phyloP scores from a whole-genome alignment of 306 rosid genomes.

The Morella rubra region DNA sequence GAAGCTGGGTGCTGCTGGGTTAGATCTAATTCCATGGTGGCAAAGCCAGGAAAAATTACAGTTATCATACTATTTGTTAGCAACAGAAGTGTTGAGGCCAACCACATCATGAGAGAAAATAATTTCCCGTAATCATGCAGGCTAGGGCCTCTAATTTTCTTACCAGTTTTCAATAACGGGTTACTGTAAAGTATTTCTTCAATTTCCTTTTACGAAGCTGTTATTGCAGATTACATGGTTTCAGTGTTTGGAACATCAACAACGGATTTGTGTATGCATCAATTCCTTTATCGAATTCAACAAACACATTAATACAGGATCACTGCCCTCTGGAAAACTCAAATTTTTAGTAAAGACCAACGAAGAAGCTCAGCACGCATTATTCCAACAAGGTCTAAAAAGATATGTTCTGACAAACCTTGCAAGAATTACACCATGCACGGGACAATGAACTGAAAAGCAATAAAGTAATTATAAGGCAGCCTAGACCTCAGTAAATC shows the following conservation, averaged over 20 bases:
- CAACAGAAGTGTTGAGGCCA: background rate
- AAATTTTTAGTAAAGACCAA: background rate
- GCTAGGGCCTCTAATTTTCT: background rate
- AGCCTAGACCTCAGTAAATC: no score
- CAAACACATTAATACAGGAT: background rate
- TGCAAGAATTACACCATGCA: no score
- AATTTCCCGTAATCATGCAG: background rate
- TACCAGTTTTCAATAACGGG: background rate
- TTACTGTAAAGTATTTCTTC: background rate
- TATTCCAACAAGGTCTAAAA: background rate
- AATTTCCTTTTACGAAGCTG: background rate
- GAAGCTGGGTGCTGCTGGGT: background rate
- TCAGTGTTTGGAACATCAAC: background rate
- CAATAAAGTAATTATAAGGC: no score
- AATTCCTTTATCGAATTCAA: background rate
- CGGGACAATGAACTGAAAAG: no score
- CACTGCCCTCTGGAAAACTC: background rate
- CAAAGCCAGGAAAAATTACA: background rate
- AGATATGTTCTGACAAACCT: background rate
- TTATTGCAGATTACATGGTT: background rate
- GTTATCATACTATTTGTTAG: background rate
- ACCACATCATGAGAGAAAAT: background rate
- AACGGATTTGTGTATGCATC: background rate
- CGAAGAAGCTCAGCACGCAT: background rate
- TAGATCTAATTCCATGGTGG: background rate